Percentiles rank a stretch among this genome's conserved stretches.
Evolutionary conservation across 2,329 filamentous ascomycete genomes (phyloP).

Genomic region (Cladobotryum protrusum): DNA sequence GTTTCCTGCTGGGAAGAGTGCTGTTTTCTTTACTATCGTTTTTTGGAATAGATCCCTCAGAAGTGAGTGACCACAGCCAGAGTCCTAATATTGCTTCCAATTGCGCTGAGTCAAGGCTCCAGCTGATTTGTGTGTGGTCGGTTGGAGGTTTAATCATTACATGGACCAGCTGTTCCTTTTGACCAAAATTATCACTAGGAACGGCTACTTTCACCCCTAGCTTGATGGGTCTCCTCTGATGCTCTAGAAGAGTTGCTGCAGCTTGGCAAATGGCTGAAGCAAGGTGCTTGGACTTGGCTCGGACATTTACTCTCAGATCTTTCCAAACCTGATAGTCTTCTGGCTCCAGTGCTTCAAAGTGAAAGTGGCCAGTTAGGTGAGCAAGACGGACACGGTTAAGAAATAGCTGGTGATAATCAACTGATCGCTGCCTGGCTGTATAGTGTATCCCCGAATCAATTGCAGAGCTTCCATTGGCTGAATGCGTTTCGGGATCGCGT

Average conservation of each 20-base stretch:
- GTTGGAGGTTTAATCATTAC: neutral
- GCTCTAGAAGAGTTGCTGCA: neutral
- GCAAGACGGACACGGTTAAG: constrained; percentile 9
- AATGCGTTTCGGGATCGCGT: too few species aligned
- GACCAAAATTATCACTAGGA: neutral
- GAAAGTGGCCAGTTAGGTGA: constrained; percentile 7
- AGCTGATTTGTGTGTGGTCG: constrained; percentile 1
- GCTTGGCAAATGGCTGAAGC: constrained; percentile 6
- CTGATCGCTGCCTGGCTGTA: neutral
- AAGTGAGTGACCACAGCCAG: constrained; percentile 14
- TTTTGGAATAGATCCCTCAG: neutral
- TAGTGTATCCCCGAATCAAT: neutral
- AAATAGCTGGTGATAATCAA: neutral
- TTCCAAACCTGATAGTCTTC: constrained; percentile 9
- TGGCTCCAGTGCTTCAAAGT: neutral
- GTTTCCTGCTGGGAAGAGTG: neutral
- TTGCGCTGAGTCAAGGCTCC: constrained; percentile 13
- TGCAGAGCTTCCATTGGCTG: neutral
- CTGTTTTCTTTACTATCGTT: neutral
- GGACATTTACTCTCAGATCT: constrained; percentile 12
- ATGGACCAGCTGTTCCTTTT: neutral
- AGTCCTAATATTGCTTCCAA: constrained; percentile 16
- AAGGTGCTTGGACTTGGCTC: constrained; percentile 6
- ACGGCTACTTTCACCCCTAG: neutral
- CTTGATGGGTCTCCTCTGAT: neutral